Evolutionary conservation across 2,329 filamentous ascomycete species (phyloP).

Genomic region (Talaromyces sp.): DNA sequence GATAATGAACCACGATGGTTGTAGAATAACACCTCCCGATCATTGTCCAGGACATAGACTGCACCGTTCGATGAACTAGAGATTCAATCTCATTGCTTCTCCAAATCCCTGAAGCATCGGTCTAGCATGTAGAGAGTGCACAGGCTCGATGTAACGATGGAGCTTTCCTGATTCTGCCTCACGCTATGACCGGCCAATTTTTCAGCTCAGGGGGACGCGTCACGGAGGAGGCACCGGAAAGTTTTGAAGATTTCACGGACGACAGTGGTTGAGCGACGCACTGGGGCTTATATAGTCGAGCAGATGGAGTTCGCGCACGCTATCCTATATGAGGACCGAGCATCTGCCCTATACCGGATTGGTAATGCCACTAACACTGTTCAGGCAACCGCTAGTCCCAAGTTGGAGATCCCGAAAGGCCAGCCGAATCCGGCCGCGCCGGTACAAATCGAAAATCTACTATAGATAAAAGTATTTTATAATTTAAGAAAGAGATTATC

Average conservation of each 20-base stretch:
- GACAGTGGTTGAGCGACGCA: neutral
- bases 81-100: neutral
- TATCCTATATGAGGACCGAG: neutral
- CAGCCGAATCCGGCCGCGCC: constrained; percentile 5
- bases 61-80: neutral
- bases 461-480: no score
- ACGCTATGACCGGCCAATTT: neutral
- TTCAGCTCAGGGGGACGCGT: neutral
- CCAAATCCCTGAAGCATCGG: neutral
- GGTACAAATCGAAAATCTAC: constrained; percentile 1
- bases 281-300: neutral
- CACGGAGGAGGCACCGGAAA: neutral
- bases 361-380: neutral
- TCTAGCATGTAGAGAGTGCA: neutral
- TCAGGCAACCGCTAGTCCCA: neutral
- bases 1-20: neutral
- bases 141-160: neutral
- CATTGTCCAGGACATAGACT: neutral
- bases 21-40: neutral
- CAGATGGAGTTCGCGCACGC: neutral
- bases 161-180: neutral
- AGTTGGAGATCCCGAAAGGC: neutral
- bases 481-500: no score
- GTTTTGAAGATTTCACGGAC: constrained; percentile 2
- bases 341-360: neutral